These are phyloP conservation scores for Cyberlindnera lachancei DNA, from an alignment of 805 yeast genomes.

Conservation along the genomic window DNA sequence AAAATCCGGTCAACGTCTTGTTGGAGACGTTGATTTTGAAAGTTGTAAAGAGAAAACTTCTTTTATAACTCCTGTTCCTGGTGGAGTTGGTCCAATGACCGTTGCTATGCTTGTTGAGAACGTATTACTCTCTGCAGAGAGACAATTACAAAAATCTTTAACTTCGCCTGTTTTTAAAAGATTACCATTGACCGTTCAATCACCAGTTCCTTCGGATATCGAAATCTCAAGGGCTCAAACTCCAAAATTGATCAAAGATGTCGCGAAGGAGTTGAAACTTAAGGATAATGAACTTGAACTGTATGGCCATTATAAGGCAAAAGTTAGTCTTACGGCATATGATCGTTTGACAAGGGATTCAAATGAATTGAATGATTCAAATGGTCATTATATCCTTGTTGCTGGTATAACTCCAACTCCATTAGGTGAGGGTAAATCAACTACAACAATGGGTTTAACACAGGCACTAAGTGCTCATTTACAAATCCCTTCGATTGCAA, in stretches of 20 bases:
- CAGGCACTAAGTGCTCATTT: constrained; percentile 77
- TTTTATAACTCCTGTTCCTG: constrained; percentile 80
- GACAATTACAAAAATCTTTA: constrained; percentile 24
- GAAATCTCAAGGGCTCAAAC: constrained; percentile 71
- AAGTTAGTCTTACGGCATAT: constrained; percentile 56
- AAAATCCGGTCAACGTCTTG: constrained; percentile 64
- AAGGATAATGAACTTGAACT: constrained; percentile 63
- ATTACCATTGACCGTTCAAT: constrained; percentile 45
- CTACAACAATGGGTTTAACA: constrained; percentile 76
- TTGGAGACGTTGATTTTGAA: constrained; percentile 71
- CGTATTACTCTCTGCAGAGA: constrained; percentile 61
- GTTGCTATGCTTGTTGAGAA: constrained; percentile 75
- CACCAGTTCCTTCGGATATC: constrained; percentile 76
- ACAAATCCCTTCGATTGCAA: constrained; percentile 62
- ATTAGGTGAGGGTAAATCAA: constrained; percentile 79
- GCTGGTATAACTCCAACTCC: constrained; percentile 87
- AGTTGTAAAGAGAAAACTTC: constrained; percentile 48
- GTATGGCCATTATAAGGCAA: constrained; percentile 71
- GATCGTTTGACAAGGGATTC: constrained; percentile 51
- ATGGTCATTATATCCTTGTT: constrained; percentile 69
- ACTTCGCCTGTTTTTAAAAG: constrained; percentile 33
- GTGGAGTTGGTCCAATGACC: constrained; percentile 92
- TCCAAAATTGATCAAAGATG: constrained; percentile 61
- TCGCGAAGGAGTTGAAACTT: constrained; percentile 65
- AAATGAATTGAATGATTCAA: constrained; percentile 52